phyloP scores from a whole-genome alignment of 768 basidiomycete species.

The Neoboletus subvelutipes region DNA sequence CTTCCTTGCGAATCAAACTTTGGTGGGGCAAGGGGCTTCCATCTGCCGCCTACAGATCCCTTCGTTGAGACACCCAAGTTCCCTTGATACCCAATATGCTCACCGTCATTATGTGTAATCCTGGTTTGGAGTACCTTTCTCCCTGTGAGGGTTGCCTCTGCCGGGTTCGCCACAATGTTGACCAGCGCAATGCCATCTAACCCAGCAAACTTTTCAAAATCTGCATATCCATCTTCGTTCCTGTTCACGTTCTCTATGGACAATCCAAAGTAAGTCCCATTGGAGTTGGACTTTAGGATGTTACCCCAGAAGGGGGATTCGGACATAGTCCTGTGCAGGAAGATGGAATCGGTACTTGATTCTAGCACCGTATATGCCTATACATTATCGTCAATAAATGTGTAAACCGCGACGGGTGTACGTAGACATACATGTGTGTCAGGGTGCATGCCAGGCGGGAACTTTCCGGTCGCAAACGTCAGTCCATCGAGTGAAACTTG shows the following conservation, averaged over 20 bases:
- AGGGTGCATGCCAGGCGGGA: slow-evolving; percentile 89
- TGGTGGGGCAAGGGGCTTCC: slow-evolving; percentile 84
- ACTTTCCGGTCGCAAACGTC: slow-evolving; percentile 80
- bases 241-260: slow-evolving; percentile 89
- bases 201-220: slow-evolving; percentile 97
- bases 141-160: slow-evolving; percentile 68
- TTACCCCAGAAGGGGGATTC: slow-evolving; percentile 84
- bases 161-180: slow-evolving; percentile 84
- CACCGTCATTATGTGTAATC: slow-evolving; percentile 97
- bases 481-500: slow-evolving; percentile 93
- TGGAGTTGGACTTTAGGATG: slow-evolving; percentile 95
- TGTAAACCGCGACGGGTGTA: background rate
- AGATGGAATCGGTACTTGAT: slow-evolving; percentile 89
- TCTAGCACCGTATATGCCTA: slow-evolving; percentile 94
- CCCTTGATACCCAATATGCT: slow-evolving; percentile 18
- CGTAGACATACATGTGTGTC: slow-evolving; percentile 75
- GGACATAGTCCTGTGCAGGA: slow-evolving; percentile 95
- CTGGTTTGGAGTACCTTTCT: slow-evolving; percentile 76
- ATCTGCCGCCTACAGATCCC: slow-evolving; percentile 62
- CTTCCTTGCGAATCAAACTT: slow-evolving; percentile 69
- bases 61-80: background rate
- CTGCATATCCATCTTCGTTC: slow-evolving; percentile 83
- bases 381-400: background rate
- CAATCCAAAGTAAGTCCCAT: slow-evolving; percentile 94
- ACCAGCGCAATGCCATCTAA: slow-evolving; percentile 94